Conservation (phyloP, 2,329 filamentous ascomycete genomes). For the Fusarium sp. region DNA sequence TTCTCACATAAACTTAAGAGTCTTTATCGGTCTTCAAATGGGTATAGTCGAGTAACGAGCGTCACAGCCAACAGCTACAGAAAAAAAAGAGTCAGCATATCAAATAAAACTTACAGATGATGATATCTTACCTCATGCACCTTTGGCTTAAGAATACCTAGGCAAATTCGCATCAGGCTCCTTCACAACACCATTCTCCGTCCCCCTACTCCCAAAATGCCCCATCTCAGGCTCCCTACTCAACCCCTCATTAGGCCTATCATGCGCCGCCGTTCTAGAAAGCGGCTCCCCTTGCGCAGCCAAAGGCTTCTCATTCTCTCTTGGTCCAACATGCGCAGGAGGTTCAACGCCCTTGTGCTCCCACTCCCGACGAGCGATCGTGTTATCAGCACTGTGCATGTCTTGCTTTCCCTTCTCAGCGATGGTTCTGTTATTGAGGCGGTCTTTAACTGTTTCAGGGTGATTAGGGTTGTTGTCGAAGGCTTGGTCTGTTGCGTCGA, state of each 20-base stretch:
- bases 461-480: constrained; percentile 36
- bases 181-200: not conserved
- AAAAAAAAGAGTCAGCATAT: not conserved
- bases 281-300: not conserved
- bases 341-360: constrained; percentile 23
- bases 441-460: constrained; percentile 5
- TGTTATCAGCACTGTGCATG: constrained; percentile 30
- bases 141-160: not conserved
- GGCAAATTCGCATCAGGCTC: not conserved
- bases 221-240: constrained; percentile 19
- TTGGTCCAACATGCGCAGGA: constrained; percentile 1
- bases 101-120: fast-evolving
- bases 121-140: not conserved
- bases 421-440: constrained; percentile 18
- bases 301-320: constrained; percentile 3
- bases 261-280: not conserved
- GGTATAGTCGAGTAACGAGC: not conserved
- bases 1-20: not conserved
- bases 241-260: constrained; percentile 18
- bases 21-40: not conserved
- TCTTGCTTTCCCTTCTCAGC: constrained; percentile 40
- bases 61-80: fast-evolving
- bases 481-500: constrained; percentile 39
- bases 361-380: constrained; percentile 39
- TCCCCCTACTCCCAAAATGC: constrained; percentile 16